Percentiles rank a stretch among this genome's conserved stretches.
Evolutionary conservation across 139 green algal genomes (phyloP).

Genomic region (Bryopsis sp.): DNA sequence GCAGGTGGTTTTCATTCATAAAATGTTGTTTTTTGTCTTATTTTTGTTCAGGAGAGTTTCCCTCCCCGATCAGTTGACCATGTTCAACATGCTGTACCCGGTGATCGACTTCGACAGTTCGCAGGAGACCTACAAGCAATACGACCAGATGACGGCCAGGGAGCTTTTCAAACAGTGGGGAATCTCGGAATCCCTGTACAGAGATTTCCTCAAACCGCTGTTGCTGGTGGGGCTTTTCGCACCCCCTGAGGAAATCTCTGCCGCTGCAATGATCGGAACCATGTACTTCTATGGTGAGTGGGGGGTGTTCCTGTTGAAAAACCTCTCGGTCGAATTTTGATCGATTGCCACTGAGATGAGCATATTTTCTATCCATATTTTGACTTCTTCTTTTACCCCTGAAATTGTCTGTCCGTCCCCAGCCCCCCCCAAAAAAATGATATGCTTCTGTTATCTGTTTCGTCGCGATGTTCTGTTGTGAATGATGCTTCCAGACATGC

Average conservation of each 20-base stretch:
- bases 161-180: slow-evolving; percentile 64
- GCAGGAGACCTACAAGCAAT: slow-evolving; percentile 47
- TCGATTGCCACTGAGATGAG: no score
- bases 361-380: no score
- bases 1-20: not conserved
- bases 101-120: slow-evolving; percentile 58
- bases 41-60: slow-evolving; percentile 26
- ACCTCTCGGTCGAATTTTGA: no score
- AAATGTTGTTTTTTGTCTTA: not conserved
- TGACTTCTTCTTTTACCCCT: no score
- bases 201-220: slow-evolving; percentile 68
- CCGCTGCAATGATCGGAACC: slow-evolving; percentile 61
- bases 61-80: slow-evolving; percentile 56
- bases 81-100: slow-evolving; percentile 71
- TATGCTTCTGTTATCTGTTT: no score
- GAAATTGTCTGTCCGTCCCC: no score
- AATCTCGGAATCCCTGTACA: slow-evolving; percentile 47
- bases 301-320: no score
- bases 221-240: slow-evolving; percentile 81
- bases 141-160: slow-evolving; percentile 73
- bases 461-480: no score
- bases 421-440: no score
- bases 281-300: slow-evolving; percentile 74
- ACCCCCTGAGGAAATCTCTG: slow-evolving; percentile 62
- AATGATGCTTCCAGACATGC: no score